Conservation (phyloP, 2,329 filamentous ascomycete species). For the Saccharata proteae region DNA sequence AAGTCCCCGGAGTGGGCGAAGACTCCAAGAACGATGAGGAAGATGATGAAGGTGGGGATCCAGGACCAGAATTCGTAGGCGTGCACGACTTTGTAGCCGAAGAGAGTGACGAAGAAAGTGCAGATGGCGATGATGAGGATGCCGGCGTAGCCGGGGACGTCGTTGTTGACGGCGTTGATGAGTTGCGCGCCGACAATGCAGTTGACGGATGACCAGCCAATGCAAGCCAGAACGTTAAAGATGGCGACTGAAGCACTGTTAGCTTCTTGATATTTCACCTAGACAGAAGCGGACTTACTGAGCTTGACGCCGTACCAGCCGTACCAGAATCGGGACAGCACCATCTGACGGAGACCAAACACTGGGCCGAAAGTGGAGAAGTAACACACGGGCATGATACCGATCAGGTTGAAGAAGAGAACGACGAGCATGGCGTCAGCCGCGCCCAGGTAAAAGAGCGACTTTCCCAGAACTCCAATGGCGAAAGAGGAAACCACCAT, state of each 20-base stretch:
- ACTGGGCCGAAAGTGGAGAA: conserved; percentile 66
- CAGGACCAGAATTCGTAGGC: conserved; percentile 64
- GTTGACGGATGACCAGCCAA: conserved; percentile 69
- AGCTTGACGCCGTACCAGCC: conserved; percentile 60
- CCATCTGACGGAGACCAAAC: conserved; percentile 69
- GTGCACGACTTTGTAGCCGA: conserved; percentile 66
- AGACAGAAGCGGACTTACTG: conserved; percentile 33
- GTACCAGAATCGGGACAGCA: conserved; percentile 66
- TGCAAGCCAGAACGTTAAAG: conserved; percentile 57
- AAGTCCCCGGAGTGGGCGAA: conserved; percentile 59
- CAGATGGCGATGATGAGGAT: conserved; percentile 60
- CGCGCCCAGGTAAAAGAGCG: conserved; percentile 59
- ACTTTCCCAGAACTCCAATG: conserved; percentile 59
- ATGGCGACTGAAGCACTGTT: conserved; percentile 41
- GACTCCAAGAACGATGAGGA: conserved; percentile 56
- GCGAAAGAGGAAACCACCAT: conserved; percentile 68
- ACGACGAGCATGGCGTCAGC: conserved; percentile 60
- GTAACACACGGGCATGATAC: conserved; percentile 60
- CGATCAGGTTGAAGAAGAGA: conserved; percentile 64
- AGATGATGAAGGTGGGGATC: conserved; percentile 62
- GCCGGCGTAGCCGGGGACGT: conserved; percentile 60
- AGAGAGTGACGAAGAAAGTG: conserved; percentile 59
- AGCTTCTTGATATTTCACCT: conserved; percentile 1
- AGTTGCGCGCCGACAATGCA: conserved; percentile 70
- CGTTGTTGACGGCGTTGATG: conserved; percentile 57